Evolutionary conservation across 1,139 yeast genomes (phyloP), one percentile per base, ranked within the genome.

Genomic region (Lodderomyces orthopsilosis): DNA sequence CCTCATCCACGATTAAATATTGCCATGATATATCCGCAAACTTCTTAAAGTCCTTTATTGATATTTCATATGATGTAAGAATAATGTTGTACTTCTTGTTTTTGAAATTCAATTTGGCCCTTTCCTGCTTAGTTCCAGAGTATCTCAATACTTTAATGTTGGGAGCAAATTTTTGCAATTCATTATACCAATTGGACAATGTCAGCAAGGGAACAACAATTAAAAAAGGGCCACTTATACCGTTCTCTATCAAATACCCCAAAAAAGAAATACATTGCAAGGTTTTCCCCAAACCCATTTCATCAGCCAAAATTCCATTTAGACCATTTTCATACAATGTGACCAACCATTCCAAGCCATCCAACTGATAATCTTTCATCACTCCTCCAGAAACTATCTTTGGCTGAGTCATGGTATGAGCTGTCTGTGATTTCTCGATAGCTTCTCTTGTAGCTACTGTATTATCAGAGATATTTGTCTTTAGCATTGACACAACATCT

Each of bases 241-340:
- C 91, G 57, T 88, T 81, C 52, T 89, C 96, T 37, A 85, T 77
- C 37, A 93, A 68, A 57, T 85, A 88, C 9, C 89, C 79, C 12
- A 91, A 57, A 49, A 91, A 74, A 0, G 95, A 76, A 45, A 93
- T 87, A 38, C 94, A 85, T 60, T 91, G 96, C 10, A 91, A 64
- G 0, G 98, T 93, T 58, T 91, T 91, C 5, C 98, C 98, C 35
- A 90, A 68, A 0, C 98, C 98, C 98, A 91, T 93, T 61, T 91
- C 98, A 63, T 93, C 98, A 0, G 98, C 98, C 24, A 93, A 67
- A 28, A 93, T 90, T 2, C 98, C 98, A 63, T 93, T 93, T 27
- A 93, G 70, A 0, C 98, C 98, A 61, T 93, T 93, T 59, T 91
- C 95, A 59, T 85, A 93, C 24, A 93, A 68, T 0, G 96, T 85